Base-by-base conservation (phyloP, 2,329 filamentous ascomycete genomes). In the Sporothrix euskadiensis region DNA sequence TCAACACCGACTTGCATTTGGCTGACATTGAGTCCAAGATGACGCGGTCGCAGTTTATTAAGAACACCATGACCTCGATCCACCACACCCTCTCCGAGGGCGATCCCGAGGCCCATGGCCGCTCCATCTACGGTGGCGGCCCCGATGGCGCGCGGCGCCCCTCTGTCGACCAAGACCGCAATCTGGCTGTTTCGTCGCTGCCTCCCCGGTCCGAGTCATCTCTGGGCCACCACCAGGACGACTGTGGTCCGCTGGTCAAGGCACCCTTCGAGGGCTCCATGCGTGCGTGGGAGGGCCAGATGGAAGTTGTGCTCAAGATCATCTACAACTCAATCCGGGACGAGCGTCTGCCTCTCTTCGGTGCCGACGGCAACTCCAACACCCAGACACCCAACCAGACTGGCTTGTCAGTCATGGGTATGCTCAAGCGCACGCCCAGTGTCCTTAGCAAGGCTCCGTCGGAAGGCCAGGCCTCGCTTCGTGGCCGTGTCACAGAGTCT, bases 1-100 rank as follows among this genome's bases (percentile, higher is more conserved):
- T 99, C 76, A 99, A 99, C 79, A 99, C 96, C 47, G 96, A 99
- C 83, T 85, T 99, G 73, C 95, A 99, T 79, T 82, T 98, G 79
- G 96, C 95, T 74, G 94, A 98, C 79, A 97, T 98, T 77, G 94
- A 97, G 75, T 90, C 92, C 78, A 97, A 97, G 84, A 99, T 99
- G 96, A 98, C 95, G 1, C 90, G 92, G 73, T 91, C 88, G 76
- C 95, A 98, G 79, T 99, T 98, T 79, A 89, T 99, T 80, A 97
- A 97, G 82, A 99, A 99, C 80, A 98, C 96, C 4, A 91, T 98
- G 86, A 92, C 92, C 0, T 97, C 95, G 0, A 92, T 99, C 75
- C 89, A 89, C 74, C 90, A 94, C 68, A 90, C 93, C 14, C 87
- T 94, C 10, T 84, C 87, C 54, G 93, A 97, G 77, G 89, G 90